A percentile compares a stretch with the other conserved stretches of the same genome.
phyloP scores from a whole-genome alignment of 805 yeast species.

The Metschnikowia borealis region DNA sequence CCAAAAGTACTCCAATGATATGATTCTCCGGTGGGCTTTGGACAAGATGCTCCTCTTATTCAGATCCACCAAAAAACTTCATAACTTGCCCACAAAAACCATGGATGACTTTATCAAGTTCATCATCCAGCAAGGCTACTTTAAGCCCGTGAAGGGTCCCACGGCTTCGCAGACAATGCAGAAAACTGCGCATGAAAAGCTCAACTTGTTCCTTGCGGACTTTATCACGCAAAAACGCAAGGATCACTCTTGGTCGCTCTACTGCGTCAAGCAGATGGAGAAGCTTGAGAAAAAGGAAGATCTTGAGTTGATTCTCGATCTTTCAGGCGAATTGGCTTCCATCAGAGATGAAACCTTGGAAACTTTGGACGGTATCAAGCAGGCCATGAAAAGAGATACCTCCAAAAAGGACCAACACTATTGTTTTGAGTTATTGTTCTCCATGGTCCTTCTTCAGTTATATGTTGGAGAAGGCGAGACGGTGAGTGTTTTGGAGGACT shows the following conservation, averaged over 20 bases:
- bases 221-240: constrained; percentile 43
- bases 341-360: constrained; percentile 48
- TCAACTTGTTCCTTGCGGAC: constrained; percentile 65
- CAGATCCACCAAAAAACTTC: constrained; percentile 40
- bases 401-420: constrained; percentile 39
- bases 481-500: constrained; percentile 66
- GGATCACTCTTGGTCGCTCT: constrained; percentile 59
- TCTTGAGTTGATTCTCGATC: constrained; percentile 22
- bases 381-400: constrained; percentile 18
- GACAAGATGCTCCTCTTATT: constrained; percentile 55
- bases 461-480: constrained; percentile 78
- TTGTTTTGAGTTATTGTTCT: constrained; percentile 72
- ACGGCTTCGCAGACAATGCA: constrained; percentile 33
- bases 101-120: constrained; percentile 36
- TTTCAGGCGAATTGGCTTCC: constrained; percentile 57
- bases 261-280: constrained; percentile 39
- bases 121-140: constrained; percentile 41
- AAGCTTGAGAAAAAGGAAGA: constrained; percentile 23
- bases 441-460: constrained; percentile 73
- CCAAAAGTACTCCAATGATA: constrained; percentile 26
- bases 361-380: constrained; percentile 35
- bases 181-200: constrained; percentile 52
- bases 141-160: constrained; percentile 19
- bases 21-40: constrained; percentile 51
- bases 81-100: constrained; percentile 16